phyloP scores from a whole-genome alignment of 2,329 filamentous ascomycete genomes.

The Didymella lethalis region DNA sequence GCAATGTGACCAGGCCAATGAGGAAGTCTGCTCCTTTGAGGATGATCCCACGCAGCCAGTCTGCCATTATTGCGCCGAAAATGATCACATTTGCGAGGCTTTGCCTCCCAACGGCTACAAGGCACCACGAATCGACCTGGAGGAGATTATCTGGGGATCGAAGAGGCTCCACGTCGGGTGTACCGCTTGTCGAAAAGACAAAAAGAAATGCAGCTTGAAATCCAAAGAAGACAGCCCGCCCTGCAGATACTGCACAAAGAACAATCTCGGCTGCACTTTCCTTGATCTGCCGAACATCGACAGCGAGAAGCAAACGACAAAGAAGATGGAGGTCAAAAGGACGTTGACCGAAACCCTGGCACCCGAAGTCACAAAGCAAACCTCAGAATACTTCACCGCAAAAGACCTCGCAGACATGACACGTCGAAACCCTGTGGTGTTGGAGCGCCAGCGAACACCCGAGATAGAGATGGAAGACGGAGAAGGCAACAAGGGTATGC shows the following conservation, averaged over 20 bases:
- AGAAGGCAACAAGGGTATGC: conserved; percentile 33
- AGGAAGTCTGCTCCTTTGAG: conserved; percentile 36
- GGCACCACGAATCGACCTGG: conserved; percentile 29
- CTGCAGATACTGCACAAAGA: conserved; percentile 44
- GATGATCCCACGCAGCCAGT: conserved; percentile 22
- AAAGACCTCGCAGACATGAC: conserved; percentile 30
- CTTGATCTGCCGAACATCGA: conserved; percentile 25
- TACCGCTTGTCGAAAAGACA: conserved; percentile 39
- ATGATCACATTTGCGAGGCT: conserved; percentile 25
- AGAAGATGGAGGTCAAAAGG: conserved; percentile 4
- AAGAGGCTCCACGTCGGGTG: conserved; percentile 33
- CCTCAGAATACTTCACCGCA: conserved; percentile 20
- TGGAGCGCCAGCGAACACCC: conserved; percentile 30
- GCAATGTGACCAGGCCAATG: conserved; percentile 27
- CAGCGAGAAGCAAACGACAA: conserved; percentile 9
- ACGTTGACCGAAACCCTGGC: conserved; percentile 4
- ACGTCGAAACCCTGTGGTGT: conserved; percentile 7
- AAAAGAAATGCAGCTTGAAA: conserved; percentile 45
- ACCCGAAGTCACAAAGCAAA: conserved; percentile 12
- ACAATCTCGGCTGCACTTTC: conserved; percentile 43
- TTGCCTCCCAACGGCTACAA: conserved; percentile 30
- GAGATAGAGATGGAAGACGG: conserved; percentile 40
- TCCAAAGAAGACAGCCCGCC: conserved; percentile 39
- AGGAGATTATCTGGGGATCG: conserved; percentile 31
- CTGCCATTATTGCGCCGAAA: conserved; percentile 32